Conservation (phyloP, 768 basidiomycete genomes). For the Lactifluus volemus region DNA sequence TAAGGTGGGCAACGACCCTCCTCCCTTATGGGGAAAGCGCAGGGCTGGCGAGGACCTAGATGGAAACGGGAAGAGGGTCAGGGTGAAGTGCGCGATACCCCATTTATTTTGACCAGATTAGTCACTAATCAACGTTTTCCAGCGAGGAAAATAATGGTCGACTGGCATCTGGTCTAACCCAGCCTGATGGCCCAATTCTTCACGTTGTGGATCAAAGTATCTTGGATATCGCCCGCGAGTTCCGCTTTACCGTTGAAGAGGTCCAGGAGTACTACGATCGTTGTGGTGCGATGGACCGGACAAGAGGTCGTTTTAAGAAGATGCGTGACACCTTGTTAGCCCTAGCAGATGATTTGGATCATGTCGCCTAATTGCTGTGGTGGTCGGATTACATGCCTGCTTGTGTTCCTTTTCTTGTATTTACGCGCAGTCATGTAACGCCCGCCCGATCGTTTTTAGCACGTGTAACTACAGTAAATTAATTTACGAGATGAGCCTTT, state of each 20-base stretch:
- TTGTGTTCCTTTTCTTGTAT: not conserved
- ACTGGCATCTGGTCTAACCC: conserved; percentile 6
- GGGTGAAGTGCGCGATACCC: conserved; percentile 30
- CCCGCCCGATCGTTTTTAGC: not conserved
- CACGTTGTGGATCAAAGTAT: conserved; percentile 64
- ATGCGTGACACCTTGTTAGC: conserved; percentile 44
- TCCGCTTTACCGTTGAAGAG: conserved; percentile 64
- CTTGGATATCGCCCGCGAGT: conserved; percentile 57
- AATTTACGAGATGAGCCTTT: not conserved
- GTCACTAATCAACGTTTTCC: not conserved
- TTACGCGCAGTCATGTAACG: not conserved
- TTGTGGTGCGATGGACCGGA: conserved; percentile 61
- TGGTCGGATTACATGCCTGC: not conserved
- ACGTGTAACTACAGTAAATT: not conserved
- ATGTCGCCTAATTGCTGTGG: not conserved
- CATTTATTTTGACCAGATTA: not conserved
- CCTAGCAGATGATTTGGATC: conserved; percentile 13
- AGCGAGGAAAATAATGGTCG: not conserved
- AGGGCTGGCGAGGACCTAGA: conserved; percentile 34
- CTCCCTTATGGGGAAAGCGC: conserved; percentile 64
- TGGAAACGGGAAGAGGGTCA: conserved; percentile 34
- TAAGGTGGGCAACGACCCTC: conserved; percentile 50
- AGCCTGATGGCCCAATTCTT: conserved; percentile 22
- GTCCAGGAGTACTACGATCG: conserved; percentile 72
- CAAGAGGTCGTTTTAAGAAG: conserved; percentile 52